Base-by-base conservation (phyloP, 495 filamentous ascomycete species). In the Glonium stellatum region DNA sequence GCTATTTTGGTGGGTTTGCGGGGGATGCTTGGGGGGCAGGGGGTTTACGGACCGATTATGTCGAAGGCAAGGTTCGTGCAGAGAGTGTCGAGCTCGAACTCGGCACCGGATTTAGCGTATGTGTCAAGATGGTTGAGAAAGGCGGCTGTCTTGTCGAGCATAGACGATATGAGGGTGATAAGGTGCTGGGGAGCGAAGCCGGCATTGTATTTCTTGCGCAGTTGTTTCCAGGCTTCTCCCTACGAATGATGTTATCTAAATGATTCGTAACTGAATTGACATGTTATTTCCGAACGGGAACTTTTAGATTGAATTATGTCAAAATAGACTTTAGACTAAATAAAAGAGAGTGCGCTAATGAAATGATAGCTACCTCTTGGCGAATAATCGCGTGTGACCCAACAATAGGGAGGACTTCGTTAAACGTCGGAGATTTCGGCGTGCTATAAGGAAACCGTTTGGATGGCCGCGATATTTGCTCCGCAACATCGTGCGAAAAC, bases 381-480 rank as follows among this genome's bases (percentile, higher is more conserved):
- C 2, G 27, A 31, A 31, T 31, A 6, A 31, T 31, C 6, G 27
- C 2, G 27, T 31, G 27, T 31, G 27, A 31, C 27, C 27, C 27
- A 31, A 31, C 27, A 6, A 31, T 31, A 31, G 27, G 27, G 27
- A 31, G 3, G 44, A 36, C 1, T 25, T 19, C 54, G 4, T 46
- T 47, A 0, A 75, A 25, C 0, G 72, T 73, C 6, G 75, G 75
- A 0, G 71, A 72, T 59, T 82, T 82, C 3, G 76, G 65, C 9
- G 66, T 53, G 52, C 75, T 76, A 60, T 74, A 78, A 6, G 72
- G 74, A 42, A 72, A 75, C 9, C 27, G 15, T 54, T 73, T 78
- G 9, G 75, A 70, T 0, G 67, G 21, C 13, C 65, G 67, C 0
- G 73, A 68, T 3, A 80, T 60, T 62, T 68, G 61, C 27, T 68